Percentiles rank a stretch among this genome's conserved stretches.
Conservation (phyloP, 1,284 basidiomycete species). For the Butyriboletus appendiculatus region DNA sequence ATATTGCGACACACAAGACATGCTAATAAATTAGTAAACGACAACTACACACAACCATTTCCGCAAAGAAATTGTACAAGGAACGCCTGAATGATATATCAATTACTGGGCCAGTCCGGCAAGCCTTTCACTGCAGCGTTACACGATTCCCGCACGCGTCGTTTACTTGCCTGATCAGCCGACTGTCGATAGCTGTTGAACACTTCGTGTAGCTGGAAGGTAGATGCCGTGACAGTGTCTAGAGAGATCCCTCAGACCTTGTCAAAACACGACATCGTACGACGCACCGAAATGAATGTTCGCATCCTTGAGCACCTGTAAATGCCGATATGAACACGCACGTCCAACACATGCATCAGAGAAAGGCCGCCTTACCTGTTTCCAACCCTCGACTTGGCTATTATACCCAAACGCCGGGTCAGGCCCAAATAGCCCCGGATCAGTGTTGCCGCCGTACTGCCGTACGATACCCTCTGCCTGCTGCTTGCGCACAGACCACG, state of each 20-base stretch:
- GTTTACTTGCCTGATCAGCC: conserved; percentile 54
- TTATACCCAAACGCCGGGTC: conserved; percentile 31
- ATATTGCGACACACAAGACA: conserved; percentile 1
- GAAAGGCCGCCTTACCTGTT: conserved; percentile 43
- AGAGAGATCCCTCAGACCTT: conserved; percentile 2
- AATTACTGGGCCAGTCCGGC: conserved; percentile 56
- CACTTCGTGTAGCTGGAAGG: conserved; percentile 62
- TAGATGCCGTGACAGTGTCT: conserved; percentile 58
- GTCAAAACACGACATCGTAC: not conserved
- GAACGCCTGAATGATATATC: not conserved
- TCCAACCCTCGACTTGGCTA: conserved; percentile 46
- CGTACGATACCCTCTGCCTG: conserved; percentile 45
- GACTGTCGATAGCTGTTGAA: conserved; percentile 60
- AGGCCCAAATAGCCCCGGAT: conserved; percentile 26
- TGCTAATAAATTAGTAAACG: conserved; percentile 9
- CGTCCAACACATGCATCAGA: not conserved
- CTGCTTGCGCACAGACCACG: conserved; percentile 51
- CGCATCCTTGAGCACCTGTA: conserved; percentile 53
- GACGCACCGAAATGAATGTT: conserved; percentile 48
- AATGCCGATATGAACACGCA: conserved; percentile 4
- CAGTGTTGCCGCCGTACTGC: conserved; percentile 38
- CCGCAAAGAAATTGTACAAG: not conserved
- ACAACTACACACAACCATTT: conserved; percentile 2
- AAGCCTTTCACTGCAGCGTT: conserved; percentile 58
- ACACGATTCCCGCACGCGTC: conserved; percentile 58